Evolutionary conservation across 331 rosid species (phyloP), one percentile per base, ranked within the genome.

Genomic region (Quercus phellos): DNA sequence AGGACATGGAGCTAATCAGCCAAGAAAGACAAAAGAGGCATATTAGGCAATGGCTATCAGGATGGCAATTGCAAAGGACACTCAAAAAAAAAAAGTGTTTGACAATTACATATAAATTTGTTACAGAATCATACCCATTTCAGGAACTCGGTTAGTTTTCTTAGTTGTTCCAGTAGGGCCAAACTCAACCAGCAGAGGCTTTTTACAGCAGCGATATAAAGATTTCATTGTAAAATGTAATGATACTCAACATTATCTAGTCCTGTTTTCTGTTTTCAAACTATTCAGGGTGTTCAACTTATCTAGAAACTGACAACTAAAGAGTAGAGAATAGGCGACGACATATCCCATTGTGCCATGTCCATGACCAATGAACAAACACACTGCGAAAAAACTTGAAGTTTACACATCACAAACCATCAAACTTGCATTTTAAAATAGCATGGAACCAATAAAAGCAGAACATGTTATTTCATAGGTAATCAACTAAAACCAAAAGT

Each of bases 341-440:
- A 38, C 79, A 70, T 88, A 89, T 93, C 86, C 92, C 96, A 77
- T 85, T 94, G 22, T 85, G 91, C 72, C 89, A 89, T 63, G 91
- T 72, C 27, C 82, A 84, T 38, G 98, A 83, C 92, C 96, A 87
- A 83, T 87, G 92, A 63, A 90, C 89, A 87, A 86, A 94, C 76
- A 94, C 98, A 77, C 93, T 89, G 18, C 92, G 97, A 51, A 90
- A 90, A 86, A 92, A 30, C 93, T 83, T 90, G 94, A 14, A 88
- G 87, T 79, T 92, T 94, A 79, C 94, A 89, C 34, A 4, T 30
- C 34, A 30, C 34, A 30, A 1, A 30, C 34, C 34, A 30, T 30
- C 34, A 30, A 30, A 30, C 34, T 30, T 30, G 34, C 34, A 30
- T 4, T 4, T 30, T 4, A 30, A 4, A 30, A 30, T 4, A 30